Base-by-base conservation (phyloP, 2,329 filamentous ascomycete species). In the Nannizziopsis arthrosporioides region DNA sequence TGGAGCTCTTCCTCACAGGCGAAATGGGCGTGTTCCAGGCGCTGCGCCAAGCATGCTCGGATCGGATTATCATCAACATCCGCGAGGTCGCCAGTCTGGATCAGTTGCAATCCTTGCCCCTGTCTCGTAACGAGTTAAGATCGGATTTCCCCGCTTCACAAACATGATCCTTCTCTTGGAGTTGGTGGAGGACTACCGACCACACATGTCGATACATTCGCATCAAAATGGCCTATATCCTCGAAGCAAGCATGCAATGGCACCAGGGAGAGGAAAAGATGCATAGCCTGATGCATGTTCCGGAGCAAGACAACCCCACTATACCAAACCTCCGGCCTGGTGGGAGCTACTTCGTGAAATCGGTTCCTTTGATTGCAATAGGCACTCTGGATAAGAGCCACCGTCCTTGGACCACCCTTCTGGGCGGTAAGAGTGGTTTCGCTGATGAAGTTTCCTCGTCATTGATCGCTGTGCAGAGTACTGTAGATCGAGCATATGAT, bases 401-500 rank as follows among this genome's bases (percentile, higher is more conserved):
- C 1, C 69, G 77, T 15, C 85, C 84, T 1, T 93, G 86, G 86
- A 83, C 82, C 12, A 83, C 83, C 0, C 53, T 93, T 6, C 84
- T 83, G 78, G 85, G 85, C n/a, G 86, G 86, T 12, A 70, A 81
- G 50, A 64, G 74, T 1, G 84, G 83, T 0, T 84, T 90, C 55
- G 77, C 79, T 0, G 70, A 74, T 42, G 41, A 78, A 0, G 66
- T 89, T 0, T 80, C 77, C 1, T 70, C 75, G 36, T 74, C 70
- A 1, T 72, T 85, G 8, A 69, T 93, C 2, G 84, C 78, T 1
- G 68, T 88, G 1, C 73, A 74, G 39, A 76, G 76, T 3, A 61
- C 71, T 0, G 79, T 86, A 2, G 81, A 85, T 54, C 67, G 68
- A 27, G 62, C 58, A 8, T 64, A 78, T 55, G 86, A 93, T 59